Conservation (phyloP, 148 eudicot genomes). For the Talinum fruticosum region DNA sequence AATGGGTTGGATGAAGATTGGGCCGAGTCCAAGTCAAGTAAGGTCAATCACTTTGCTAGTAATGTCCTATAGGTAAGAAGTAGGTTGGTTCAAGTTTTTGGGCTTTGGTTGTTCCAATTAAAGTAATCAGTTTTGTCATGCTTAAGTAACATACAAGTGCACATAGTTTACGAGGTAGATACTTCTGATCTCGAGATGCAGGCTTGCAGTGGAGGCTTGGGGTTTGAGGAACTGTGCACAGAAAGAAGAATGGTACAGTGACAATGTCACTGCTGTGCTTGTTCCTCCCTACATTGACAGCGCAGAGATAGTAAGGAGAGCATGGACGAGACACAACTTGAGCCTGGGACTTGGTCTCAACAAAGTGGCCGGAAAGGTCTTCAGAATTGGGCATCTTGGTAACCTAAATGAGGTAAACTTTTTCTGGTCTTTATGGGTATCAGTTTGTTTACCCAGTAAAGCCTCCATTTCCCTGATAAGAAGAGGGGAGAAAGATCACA, state of each 20-base stretch:
- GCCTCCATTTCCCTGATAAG: no score
- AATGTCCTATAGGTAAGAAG: no score
- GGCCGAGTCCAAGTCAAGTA: no score
- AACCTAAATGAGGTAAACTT: conserved; percentile 75
- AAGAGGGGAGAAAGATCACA: no score
- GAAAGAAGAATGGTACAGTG: conserved; percentile 94
- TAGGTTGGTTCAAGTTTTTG: no score
- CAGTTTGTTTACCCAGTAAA: no score
- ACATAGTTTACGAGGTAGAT: not conserved
- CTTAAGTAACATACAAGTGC: not conserved
- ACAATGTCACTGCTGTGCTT: conserved; percentile 89
- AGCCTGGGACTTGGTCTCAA: conserved; percentile 94
- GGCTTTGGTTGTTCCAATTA: no score
- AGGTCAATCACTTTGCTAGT: no score
- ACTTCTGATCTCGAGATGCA: conserved; percentile 35
- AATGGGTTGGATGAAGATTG: no score
- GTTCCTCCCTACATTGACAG: conserved; percentile 86
- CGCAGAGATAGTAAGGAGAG: conserved; percentile 68
- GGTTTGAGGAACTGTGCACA: conserved; percentile 93
- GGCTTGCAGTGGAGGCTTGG: conserved; percentile 98
- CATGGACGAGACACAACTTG: conserved; percentile 82
- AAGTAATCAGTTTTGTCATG: not conserved
- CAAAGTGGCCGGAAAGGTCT: conserved; percentile 95
- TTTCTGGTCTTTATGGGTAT: no score
- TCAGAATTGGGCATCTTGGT: conserved; percentile 98